phyloP scores from a whole-genome alignment of 192 early-diverging fungal genomes.

The Entomortierella parvispora region DNA sequence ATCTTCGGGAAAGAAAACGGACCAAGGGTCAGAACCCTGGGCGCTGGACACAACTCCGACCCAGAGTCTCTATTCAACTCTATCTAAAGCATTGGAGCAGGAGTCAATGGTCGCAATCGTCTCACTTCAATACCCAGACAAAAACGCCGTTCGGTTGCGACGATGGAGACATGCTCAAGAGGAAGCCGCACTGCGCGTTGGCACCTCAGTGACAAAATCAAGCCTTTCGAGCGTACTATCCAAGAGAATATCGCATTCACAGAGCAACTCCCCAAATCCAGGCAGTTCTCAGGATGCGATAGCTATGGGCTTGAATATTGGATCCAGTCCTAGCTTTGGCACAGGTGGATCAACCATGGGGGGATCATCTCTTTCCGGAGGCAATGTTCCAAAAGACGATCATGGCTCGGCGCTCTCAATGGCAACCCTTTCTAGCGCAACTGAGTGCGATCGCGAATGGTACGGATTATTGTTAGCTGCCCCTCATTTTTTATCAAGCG shows the following conservation, averaged over 20 bases:
- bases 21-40: conserved; percentile 1
- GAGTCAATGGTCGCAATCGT: conserved; percentile 44
- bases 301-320: not conserved
- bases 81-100: conserved; percentile 25
- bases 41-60: conserved; percentile 10
- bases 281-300: not conserved
- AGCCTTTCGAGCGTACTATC: conserved; percentile 1
- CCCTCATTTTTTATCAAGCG: conserved; percentile 20
- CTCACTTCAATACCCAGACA: conserved; percentile 44
- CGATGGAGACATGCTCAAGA: conserved; percentile 36
- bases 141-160: conserved; percentile 23
- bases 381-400: conserved; percentile 22
- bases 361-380: not conserved
- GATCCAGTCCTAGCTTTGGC: conserved; percentile 3
- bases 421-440: conserved; percentile 1
- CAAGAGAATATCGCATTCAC: conserved; percentile 30
- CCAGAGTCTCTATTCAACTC: conserved; percentile 24
- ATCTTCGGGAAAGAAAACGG: conserved; percentile 6
- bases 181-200: not conserved
- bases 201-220: not conserved
- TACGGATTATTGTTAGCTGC: conserved; percentile 32
- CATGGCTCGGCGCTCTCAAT: conserved; percentile 4
- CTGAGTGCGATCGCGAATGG: conserved; percentile 41
- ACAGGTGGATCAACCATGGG: not conserved
- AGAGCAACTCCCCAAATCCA: conserved; percentile 25